Conservation (phyloP, 73 alveolate species). For the Tetrahymena elliotti region DNA sequence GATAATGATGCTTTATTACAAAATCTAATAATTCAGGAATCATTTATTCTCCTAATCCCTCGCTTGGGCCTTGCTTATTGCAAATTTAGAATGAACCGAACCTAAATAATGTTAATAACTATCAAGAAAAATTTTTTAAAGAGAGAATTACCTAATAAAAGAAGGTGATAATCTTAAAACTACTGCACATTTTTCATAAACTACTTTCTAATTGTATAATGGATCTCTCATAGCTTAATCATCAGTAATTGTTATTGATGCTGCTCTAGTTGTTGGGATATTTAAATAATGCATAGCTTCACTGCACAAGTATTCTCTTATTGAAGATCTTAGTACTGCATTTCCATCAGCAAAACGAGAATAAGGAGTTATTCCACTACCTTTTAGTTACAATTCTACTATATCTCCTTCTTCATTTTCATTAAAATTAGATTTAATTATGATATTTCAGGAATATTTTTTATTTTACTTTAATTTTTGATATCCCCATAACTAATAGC, state of each 20-base stretch:
- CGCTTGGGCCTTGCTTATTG: conserved; percentile 17
- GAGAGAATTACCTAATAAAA: conserved; percentile 13
- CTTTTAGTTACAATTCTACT: conserved; percentile 68
- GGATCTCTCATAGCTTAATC: conserved; percentile 64
- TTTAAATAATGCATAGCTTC: conserved; percentile 74
- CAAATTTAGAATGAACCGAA: conserved; percentile 31
- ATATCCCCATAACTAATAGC: conserved; percentile 68
- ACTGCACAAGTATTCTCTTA: conserved; percentile 77
- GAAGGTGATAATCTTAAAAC: conserved; percentile 70
- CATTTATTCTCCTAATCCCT: conserved; percentile 42
- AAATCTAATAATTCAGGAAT: conserved; percentile 50
- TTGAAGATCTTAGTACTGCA: conserved; percentile 78
- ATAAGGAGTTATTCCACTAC: conserved; percentile 84
- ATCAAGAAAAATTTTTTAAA: too few relatives aligned
- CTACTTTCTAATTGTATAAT: conserved; percentile 46
- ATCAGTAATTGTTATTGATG: conserved; percentile 53
- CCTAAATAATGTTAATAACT: too few relatives aligned
- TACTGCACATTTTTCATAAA: conserved; percentile 62
- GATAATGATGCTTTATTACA: conserved; percentile 15
- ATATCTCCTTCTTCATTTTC: not conserved
- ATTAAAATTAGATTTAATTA: conserved; percentile 25
- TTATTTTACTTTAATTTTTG: not conserved
- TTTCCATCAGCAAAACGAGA: conserved; percentile 86
- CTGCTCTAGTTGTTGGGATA: conserved; percentile 71
- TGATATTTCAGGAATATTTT: not conserved